phyloP scores from a whole-genome alignment of 2,329 filamentous ascomycete genomes.

The Neophaeococcomyces mojaviensis region DNA sequence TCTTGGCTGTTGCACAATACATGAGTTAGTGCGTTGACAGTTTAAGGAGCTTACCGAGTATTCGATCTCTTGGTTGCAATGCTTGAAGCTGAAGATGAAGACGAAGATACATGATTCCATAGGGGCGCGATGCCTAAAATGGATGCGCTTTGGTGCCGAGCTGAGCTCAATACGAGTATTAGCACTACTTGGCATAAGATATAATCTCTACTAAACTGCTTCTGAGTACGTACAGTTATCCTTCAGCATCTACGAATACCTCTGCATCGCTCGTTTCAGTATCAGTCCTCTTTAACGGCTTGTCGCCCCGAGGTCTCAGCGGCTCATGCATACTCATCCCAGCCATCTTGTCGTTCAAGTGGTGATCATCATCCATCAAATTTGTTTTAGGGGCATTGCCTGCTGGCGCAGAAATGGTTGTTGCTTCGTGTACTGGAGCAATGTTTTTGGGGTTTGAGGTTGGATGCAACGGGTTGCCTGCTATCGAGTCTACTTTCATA shows the following conservation, averaged over 20 bases:
- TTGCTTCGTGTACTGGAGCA: conserved; percentile 7
- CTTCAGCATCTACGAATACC: conserved; percentile 38
- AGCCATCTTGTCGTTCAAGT: conserved; percentile 18
- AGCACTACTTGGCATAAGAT: too few species aligned
- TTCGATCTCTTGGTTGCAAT: too few species aligned
- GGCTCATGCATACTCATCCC: conserved; percentile 23
- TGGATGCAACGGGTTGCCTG: conserved; percentile 8
- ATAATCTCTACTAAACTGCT: too few species aligned
- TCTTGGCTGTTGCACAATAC: too few species aligned
- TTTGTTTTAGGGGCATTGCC: conserved; percentile 4
- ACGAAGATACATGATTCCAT: too few species aligned
- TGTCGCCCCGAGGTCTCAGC: conserved; percentile 17
- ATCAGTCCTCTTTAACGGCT: conserved; percentile 30
- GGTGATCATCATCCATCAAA: conserved; percentile 20
- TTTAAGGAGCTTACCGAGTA: too few species aligned
- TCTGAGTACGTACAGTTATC: conserved; percentile 8
- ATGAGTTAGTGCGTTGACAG: too few species aligned
- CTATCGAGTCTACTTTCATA: conserved; percentile 6
- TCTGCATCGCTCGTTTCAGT: conserved; percentile 34
- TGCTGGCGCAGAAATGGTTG: conserved; percentile 2
- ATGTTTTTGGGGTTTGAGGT: conserved; percentile 14
- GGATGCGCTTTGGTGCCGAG: too few species aligned
- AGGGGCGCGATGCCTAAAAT: too few species aligned
- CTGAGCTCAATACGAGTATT: too few species aligned
- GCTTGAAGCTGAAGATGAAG: too few species aligned